Conservation (phyloP, 768 basidiomycete genomes). For the Pisolithus marmoratus region DNA sequence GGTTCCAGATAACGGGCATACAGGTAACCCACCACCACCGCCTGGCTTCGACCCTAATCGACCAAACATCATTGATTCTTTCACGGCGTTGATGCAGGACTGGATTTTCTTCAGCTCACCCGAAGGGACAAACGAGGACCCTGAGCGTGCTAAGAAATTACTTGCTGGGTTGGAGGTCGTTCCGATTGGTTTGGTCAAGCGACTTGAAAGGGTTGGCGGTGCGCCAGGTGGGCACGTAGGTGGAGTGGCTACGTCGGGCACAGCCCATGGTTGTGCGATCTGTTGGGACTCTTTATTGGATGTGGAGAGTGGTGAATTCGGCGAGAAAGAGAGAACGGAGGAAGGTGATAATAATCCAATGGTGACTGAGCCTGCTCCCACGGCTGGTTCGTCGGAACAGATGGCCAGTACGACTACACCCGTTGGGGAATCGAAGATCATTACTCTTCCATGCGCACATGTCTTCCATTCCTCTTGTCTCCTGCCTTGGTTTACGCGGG, state of each 20-base stretch:
- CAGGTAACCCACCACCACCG: not conserved
- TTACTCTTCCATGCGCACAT: constrained; percentile 74
- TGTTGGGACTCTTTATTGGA: constrained; percentile 70
- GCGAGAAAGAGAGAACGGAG: constrained; percentile 5
- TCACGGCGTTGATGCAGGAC: constrained; percentile 25
- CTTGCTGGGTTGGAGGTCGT: constrained; percentile 62
- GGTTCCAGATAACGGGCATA: not conserved
- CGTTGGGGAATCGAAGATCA: constrained; percentile 39
- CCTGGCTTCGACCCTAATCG: not conserved
- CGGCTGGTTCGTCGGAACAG: not conserved
- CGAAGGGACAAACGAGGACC: constrained; percentile 50
- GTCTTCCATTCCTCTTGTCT: constrained; percentile 78
- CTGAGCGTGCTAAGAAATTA: constrained; percentile 59
- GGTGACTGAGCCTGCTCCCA: constrained; percentile 16
- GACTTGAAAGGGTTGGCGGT: constrained; percentile 49
- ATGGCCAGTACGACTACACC: not conserved
- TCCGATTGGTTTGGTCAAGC: constrained; percentile 56
- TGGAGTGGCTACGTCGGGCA: constrained; percentile 28
- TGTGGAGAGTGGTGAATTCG: constrained; percentile 33
- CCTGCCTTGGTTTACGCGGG: constrained; percentile 77
- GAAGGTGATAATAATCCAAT: constrained; percentile 7
- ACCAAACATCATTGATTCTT: constrained; percentile 19
- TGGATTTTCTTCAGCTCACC: constrained; percentile 13
- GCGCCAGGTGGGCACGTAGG: constrained; percentile 29
- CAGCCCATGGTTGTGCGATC: constrained; percentile 54